Evolutionary conservation across 306 rosid species (phyloP).

Genomic region (Hippophae tibetana): DNA sequence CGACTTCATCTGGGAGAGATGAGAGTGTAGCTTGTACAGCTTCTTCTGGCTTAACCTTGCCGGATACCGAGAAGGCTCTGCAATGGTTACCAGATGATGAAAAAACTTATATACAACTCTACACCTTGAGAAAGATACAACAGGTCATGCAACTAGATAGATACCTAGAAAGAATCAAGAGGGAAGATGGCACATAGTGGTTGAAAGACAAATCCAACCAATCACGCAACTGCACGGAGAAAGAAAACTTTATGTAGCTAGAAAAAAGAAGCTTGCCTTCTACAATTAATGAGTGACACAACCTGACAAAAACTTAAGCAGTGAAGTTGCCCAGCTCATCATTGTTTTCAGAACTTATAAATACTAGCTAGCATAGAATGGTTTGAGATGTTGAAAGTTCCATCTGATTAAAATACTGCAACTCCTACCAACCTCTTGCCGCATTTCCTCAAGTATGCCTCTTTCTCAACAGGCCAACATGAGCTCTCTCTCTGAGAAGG

Average conservation of each 20-base stretch:
- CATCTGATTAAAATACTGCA: neutral
- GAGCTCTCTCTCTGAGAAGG: constrained; percentile 91
- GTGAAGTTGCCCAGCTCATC: neutral
- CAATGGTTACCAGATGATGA: constrained; percentile 10
- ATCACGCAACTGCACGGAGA: constrained; percentile 68
- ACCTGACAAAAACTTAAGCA: neutral
- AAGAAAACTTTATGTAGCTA: constrained; percentile 13
- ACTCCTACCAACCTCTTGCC: constrained; percentile 62
- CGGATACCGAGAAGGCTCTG: constrained; percentile 83
- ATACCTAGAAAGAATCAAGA: constrained; percentile 94
- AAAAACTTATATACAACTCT: neutral
- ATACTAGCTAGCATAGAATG: too few species aligned
- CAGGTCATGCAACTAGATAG: constrained; percentile 2
- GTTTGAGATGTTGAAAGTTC: too few species aligned
- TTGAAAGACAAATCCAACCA: constrained; percentile 98
- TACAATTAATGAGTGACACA: neutral
- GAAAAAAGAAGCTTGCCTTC: neutral
- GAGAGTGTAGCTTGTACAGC: constrained; percentile 86
- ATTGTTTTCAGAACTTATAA: neutral
- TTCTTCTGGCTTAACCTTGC: constrained; percentile 79
- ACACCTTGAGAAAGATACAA: neutral
- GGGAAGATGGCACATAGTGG: constrained; percentile 89
- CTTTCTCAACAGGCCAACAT: constrained; percentile 90
- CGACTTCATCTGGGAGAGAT: constrained; percentile 96
- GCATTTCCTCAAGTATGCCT: constrained; percentile 98